These are phyloP conservation scores for Musa balbisiana DNA, from an alignment of 202 grass and related monocot species.

Conservation along the genomic window DNA sequence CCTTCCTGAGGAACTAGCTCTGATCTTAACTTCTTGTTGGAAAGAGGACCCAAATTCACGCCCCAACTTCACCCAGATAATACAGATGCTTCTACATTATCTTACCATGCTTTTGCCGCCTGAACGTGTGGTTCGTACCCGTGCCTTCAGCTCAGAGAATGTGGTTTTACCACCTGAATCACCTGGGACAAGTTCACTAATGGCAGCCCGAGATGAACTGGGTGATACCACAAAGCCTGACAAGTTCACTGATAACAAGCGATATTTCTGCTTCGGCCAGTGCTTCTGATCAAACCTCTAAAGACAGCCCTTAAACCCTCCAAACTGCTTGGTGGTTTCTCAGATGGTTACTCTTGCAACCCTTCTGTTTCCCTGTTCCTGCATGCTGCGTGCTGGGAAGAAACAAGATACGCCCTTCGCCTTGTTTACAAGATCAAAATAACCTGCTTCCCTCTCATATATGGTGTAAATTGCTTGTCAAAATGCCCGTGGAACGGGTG, in stretches of 20 bases:
- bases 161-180: conserved; percentile 77
- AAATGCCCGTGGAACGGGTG: background rate
- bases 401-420: background rate
- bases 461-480: background rate
- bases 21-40: conserved; percentile 91
- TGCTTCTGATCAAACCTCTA: conserved; percentile 49
- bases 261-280: conserved; percentile 92
- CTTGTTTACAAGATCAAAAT: conserved; percentile 1
- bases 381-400: background rate
- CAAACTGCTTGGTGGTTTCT: background rate
- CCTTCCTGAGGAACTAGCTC: conserved; percentile 60
- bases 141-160: conserved; percentile 78
- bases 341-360: background rate
- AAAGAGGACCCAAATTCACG: conserved; percentile 83
- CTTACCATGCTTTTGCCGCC: conserved; percentile 66
- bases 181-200: conserved; percentile 88
- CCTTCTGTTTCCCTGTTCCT: background rate
- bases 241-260: conserved; percentile 37
- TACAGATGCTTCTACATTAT: conserved; percentile 92
- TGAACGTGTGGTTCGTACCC: conserved; percentile 41
- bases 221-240: conserved; percentile 44
- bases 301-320: background rate
- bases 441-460: background rate
- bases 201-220: conserved; percentile 65
- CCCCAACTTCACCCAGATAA: conserved; percentile 87